Conservation (phyloP, 2,329 filamentous ascomycete genomes). For the Fusarium penzigii region DNA sequence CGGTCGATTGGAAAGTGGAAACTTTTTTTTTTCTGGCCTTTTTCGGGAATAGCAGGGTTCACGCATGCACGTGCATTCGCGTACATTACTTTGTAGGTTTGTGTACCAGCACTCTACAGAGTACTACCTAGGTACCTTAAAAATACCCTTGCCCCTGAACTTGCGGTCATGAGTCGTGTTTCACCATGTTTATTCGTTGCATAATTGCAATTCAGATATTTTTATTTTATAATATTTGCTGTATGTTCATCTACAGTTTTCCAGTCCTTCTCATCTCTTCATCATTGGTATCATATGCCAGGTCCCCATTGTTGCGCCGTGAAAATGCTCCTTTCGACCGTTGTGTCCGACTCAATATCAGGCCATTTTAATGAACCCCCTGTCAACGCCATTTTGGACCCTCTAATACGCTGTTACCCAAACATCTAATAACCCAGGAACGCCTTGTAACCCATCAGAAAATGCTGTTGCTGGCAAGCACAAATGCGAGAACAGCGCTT, state of each 20-base stretch:
- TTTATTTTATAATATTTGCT: no score
- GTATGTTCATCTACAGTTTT: no score
- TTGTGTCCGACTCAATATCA: conserved; percentile 4
- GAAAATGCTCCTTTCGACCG: background rate
- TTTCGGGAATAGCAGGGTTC: conserved; percentile 27
- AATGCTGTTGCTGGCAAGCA: conserved; percentile 23
- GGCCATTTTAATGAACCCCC: conserved; percentile 6
- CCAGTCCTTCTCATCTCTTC: conserved; percentile 7
- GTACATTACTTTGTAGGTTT: background rate
- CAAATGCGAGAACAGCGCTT: conserved; percentile 21
- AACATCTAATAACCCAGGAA: background rate
- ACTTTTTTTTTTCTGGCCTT: conserved; percentile 9
- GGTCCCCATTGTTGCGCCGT: background rate
- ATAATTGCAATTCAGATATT: background rate
- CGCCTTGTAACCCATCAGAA: conserved; percentile 9
- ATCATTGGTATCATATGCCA: conserved; percentile 8
- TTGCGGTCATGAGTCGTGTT: background rate
- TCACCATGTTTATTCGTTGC: background rate
- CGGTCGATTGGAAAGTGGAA: conserved; percentile 24
- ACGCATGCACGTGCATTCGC: conserved; percentile 23
- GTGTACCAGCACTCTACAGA: no score
- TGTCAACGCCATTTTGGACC: background rate
- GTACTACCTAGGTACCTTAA: background rate
- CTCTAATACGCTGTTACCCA: background rate
- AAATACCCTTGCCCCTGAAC: background rate